Evolutionary conservation across 2,329 filamentous ascomycete species (phyloP), one percentile per base, ranked within the genome.

Genomic region (Xylariaceae sp.): DNA sequence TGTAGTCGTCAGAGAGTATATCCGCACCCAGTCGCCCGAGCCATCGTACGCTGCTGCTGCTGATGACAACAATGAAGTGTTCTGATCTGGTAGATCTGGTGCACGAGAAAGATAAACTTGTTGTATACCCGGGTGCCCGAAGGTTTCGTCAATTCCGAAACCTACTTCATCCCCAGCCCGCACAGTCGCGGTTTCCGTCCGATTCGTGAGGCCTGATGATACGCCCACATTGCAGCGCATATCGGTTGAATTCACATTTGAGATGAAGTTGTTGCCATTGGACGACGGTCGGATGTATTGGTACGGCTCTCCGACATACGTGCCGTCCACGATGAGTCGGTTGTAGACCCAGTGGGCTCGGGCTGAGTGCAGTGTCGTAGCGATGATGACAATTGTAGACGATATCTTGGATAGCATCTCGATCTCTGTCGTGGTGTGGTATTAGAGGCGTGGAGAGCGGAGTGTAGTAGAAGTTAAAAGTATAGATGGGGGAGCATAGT

Each of bases 61-160:
- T 14, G 27, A 9, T 14, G 27, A 9, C 17, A 33, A 4, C 4
- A 10, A 38, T 17, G 45, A n/a, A 9, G 10, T 5, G n/a, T 30
- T 18, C 7, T 39, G 4, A 27, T 27, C 22, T 5, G 57, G 56
- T 14, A 49, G 4, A 27, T 27, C 22, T 5, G 57, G 56, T 14
- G 51, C 55, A 9, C 27, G 42, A 3, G 56, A 58, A 1, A 58
- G 42, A 44, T 58, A 61, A 2, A 49, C 56, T 42, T 58, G 54
- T 44, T 61, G 56, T 39, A 56, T 50, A 31, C 58, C 54, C 6
- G 54, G 57, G 45, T 59, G 54, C 5, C 58, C 57, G 42, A 61
- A 61, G 22, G 54, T 55, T 11, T 55, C 47, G 32, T 44, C 45
- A 39, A 58, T 50, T 10, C 41, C 45, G 47, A 60, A 61, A 27